These are phyloP conservation scores for Ailanthus altissimus DNA, from an alignment of 345 rosid genomes.

Conservation along the genomic window DNA sequence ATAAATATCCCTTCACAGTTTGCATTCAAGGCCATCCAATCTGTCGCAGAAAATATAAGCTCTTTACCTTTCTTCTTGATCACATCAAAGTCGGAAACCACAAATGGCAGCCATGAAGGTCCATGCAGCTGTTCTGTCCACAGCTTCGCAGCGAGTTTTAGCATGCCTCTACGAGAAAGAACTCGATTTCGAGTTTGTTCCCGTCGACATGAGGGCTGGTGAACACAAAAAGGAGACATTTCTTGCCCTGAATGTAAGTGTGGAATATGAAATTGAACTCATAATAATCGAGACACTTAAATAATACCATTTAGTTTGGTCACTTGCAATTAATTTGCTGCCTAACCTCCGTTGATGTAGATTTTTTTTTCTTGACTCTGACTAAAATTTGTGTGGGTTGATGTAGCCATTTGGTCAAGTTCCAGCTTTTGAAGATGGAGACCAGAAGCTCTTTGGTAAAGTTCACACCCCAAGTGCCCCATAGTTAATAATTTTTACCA, in stretches of 20 bases:
- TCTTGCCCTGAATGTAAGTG: conserved; percentile 34
- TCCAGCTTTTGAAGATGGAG: conserved; percentile 74
- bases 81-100: neutral
- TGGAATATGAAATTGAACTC: neutral
- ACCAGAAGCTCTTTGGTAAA: conserved; percentile 69
- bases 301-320: no score
- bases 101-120: conserved; percentile 24
- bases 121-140: conserved; percentile 15
- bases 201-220: conserved; percentile 22
- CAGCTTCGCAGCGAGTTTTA: conserved; percentile 20
- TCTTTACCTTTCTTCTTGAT: neutral
- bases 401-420: conserved; percentile 84
- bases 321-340: neutral
- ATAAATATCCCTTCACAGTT: no score
- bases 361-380: neutral
- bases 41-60: no score
- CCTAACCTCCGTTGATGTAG: neutral
- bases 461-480: neutral
- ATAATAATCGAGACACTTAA: neutral
- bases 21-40: no score
- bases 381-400: conserved; percentile 1
- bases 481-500: neutral
- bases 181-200: conserved; percentile 31
- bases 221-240: conserved; percentile 35
- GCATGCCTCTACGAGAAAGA: conserved; percentile 35